Base-by-base conservation (phyloP, 2,329 filamentous ascomycete species). In the Aspergillus sp. region DNA sequence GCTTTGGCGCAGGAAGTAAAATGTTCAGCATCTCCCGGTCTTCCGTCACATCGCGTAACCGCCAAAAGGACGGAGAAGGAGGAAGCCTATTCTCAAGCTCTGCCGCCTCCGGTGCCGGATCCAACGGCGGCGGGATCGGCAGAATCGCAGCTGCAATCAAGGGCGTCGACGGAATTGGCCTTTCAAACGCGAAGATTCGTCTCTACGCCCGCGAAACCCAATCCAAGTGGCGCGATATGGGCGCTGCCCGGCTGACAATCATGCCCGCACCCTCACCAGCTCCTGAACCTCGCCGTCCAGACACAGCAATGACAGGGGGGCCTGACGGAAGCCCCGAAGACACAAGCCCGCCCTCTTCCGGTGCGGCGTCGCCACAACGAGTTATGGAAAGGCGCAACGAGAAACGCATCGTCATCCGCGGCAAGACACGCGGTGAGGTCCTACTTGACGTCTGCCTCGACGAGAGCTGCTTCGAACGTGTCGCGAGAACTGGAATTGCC, bases 221-320 rank as follows among this genome's bases (percentile, higher is more conserved):
- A 12, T 86, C 86, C 50, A 93, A 93, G 71, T 99, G 95, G 95
- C 87, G 91, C 60, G 93, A 98, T 71, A 87, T 93, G 78, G 93
- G 95, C 63, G 87, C 90, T 65, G 96, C 92, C 59, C 82, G 87
- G 39, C 79, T 99, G 59, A 91, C 90, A 15, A 91, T 99, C 67
- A 87, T 92, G 71, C 85, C 88, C 81, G 52, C 84, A 76, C 37
- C 73, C 4, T 44, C 49, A 31, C 39, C 43, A 19, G 37, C 52
- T 7, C 64, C 71, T 2, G 68, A 68, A 11, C 48, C 70, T 35
- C 69, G 72, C 17, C 68, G 64, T 9, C 70, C 73, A 1, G 66
- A 68, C 9, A 73, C 71, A 14, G 66, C 73, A 19, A 84, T 84
- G 3, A 23, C 35, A 3, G 27, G 27, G 4, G 27, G 9, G 8